A percentile compares a stretch with the other conserved stretches of the same genome.
Conservation (phyloP, 768 basidiomycete species). For the Gloeopeniophorella convolvens region DNA sequence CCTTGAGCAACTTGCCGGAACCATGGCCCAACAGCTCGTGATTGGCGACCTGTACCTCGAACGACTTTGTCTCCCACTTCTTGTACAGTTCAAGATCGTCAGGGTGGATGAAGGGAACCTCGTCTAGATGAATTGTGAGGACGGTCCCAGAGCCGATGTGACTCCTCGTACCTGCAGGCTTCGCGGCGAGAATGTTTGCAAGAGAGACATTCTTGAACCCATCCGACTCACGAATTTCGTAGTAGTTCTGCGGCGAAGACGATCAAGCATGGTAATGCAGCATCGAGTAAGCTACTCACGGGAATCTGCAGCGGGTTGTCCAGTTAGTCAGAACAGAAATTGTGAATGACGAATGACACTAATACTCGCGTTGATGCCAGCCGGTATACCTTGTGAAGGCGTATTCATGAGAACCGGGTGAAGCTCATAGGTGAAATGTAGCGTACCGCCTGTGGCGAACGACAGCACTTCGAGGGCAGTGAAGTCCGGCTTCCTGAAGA, state of each 20-base stretch:
- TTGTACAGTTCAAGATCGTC: conserved; percentile 71
- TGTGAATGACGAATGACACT: not conserved
- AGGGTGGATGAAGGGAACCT: conserved; percentile 76
- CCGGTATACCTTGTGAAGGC: conserved; percentile 65
- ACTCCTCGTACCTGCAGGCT: conserved; percentile 57
- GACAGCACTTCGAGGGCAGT: conserved; percentile 76
- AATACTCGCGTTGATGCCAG: conserved; percentile 68
- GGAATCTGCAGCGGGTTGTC: conserved; percentile 46
- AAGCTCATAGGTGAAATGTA: not conserved
- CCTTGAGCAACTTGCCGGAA: conserved; percentile 76
- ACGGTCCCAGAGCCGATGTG: not conserved
- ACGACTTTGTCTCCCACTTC: conserved; percentile 69
- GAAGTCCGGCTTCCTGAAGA: conserved; percentile 84
- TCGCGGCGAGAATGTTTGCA: conserved; percentile 81
- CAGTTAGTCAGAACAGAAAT: no score
- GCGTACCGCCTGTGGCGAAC: conserved; percentile 75
- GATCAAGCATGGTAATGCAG: not conserved
- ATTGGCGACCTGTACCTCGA: conserved; percentile 86
- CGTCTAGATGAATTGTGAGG: conserved; percentile 30
- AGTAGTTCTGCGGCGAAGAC: conserved; percentile 53
- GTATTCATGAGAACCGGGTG: no score
- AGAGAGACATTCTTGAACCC: conserved; percentile 91
- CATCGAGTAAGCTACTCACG: conserved; percentile 30
- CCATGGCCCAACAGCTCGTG: conserved; percentile 87
- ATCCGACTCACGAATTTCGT: conserved; percentile 69